phyloP scores from a whole-genome alignment of 306 rosid species.

The Vicia villosa region DNA sequence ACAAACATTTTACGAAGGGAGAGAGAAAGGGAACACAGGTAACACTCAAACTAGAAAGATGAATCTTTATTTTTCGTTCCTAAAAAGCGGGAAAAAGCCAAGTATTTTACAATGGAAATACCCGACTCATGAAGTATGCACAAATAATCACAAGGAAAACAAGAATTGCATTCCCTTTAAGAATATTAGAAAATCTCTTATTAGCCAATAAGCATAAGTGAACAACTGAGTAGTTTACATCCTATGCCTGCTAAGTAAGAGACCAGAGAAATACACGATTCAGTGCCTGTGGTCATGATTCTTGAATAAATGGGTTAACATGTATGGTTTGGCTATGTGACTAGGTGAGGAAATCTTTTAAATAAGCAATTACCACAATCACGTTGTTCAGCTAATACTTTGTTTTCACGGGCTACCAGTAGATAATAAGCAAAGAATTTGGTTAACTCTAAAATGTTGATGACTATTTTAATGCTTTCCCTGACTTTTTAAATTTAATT shows the following conservation, averaged over 20 bases:
- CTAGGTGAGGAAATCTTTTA: neutral
- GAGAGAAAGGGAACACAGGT: neutral
- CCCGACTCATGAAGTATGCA: neutral
- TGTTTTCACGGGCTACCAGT: slow-evolving; percentile 1
- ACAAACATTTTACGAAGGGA: neutral
- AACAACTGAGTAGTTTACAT: neutral
- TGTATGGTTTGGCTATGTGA: neutral
- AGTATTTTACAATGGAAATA: neutral
- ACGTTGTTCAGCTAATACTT: neutral
- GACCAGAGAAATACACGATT: too few species aligned
- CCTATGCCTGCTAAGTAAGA: too few species aligned
- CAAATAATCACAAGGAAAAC: neutral
- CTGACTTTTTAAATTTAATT: neutral
- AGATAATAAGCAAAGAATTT: neutral
- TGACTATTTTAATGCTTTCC: slow-evolving; percentile 7
- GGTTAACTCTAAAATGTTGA: neutral
- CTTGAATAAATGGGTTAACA: neutral
- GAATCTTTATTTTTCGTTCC: too few species aligned
- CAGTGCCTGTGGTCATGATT: too few species aligned
- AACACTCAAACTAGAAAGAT: neutral
- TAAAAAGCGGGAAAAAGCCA: too few species aligned
- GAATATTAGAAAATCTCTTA: neutral
- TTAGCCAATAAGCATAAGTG: neutral
- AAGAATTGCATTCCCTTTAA: neutral
- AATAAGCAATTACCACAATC: neutral